Base-by-base conservation (phyloP, 352 stramenopile species). In the Phytophthora quininea region DNA sequence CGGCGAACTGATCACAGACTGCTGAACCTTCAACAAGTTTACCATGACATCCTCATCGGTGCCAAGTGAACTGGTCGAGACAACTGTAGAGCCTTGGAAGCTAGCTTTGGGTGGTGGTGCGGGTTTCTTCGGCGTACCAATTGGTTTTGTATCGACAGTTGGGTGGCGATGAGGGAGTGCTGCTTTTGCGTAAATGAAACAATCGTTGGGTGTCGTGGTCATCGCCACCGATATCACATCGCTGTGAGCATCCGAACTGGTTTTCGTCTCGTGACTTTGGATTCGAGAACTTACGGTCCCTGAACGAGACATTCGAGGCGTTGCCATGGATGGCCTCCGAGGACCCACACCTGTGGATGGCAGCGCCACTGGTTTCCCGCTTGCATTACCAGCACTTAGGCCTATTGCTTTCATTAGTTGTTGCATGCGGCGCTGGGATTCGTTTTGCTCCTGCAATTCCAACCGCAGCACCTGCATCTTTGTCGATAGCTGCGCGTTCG, bases 111-210 rank as follows among this genome's bases (percentile, higher is more conserved):
- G 48, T 33, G 35, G 24, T 0, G 33, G 32, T 42, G 33, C 32
- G 14, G 43, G 15, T 27, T 73, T 73, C n/a, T 67, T 76, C 8
- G 42, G 51, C 30, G 27, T 27, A 35, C 19, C 19, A 24, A 24
- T 24, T 48, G 30, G 4, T 50, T 19, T 14, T 43, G 19, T 24
- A 9, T 66, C 47, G 11, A 27, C 32, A 37, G 24, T 32, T 47
- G 46, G 63, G 2, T 63, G 62, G 7, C 62, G 62, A 29, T 71
- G 57, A 15, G 77, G 71, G 30, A 88, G 58, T 0, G 75, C 71
- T 0, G 75, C 73, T 64, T 81, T 85, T 30, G 77, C 73, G 46
- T 84, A 78, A 4, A 88, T 64, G 42, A 88, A 86, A 50, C 73
- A 86, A 31, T 86, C 74, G 15, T 35, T 43, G 53, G 33, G 55